phyloP scores from a whole-genome alignment of 192 early-diverging fungal species.

The Rhizophlyctis rosea region DNA sequence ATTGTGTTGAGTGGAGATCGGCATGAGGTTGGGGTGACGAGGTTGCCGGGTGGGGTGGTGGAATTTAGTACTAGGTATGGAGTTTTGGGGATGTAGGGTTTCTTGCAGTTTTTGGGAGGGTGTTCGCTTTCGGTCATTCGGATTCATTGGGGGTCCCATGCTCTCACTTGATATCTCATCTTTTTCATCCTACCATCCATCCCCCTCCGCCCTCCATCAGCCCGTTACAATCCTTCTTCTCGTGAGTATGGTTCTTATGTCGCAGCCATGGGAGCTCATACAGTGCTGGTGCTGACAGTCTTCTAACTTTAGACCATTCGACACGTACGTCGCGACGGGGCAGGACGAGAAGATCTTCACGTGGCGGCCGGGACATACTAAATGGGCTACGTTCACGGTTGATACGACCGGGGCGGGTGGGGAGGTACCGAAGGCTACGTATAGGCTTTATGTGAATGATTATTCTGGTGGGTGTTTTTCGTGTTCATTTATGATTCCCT shows the following conservation, averaged over 20 bases:
- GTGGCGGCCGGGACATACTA: conserved; percentile 29
- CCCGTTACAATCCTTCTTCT: conserved; percentile 27
- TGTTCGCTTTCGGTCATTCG: too few species aligned
- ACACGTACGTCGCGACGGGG: conserved; percentile 22
- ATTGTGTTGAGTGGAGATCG: conserved; percentile 27
- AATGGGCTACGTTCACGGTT: conserved; percentile 31
- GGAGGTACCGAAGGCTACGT: conserved; percentile 21
- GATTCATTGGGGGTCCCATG: too few species aligned
- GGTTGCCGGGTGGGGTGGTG: conserved; percentile 25
- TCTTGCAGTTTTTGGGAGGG: too few species aligned
- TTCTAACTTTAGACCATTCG: conserved; percentile 13
- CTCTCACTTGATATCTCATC: too few species aligned
- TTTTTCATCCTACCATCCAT: too few species aligned
- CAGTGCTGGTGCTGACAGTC: neutral
- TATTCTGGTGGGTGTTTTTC: conserved; percentile 29
- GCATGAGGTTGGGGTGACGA: conserved; percentile 28
- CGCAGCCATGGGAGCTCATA: neutral
- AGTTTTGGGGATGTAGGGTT: too few species aligned
- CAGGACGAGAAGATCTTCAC: conserved; percentile 28
- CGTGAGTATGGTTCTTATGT: neutral
- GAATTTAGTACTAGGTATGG: conserved; percentile 31
- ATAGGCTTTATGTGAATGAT: conserved; percentile 29
- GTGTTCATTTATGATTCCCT: too few species aligned
- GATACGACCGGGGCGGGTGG: conserved; percentile 7
- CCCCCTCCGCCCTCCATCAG: too few species aligned